Evolutionary conservation across 441 rosid genomes (phyloP).

Genomic region (Populus hybrid): DNA sequence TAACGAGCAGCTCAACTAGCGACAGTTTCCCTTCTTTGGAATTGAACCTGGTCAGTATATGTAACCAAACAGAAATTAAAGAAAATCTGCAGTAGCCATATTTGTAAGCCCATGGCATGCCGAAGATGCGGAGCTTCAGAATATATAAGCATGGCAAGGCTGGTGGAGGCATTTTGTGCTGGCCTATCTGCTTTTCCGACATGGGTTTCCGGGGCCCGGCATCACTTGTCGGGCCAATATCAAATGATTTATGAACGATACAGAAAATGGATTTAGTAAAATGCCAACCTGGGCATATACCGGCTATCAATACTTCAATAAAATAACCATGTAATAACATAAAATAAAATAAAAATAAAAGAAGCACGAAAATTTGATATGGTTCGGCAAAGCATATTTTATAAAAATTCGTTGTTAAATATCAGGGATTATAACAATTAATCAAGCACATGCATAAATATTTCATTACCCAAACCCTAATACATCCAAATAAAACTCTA

Average conservation of each 20-base stretch:
- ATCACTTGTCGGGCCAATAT: background rate
- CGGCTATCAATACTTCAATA: background rate
- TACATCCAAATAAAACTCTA: no score
- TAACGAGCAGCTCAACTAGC: background rate
- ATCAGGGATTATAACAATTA: no score
- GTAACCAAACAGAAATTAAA: background rate
- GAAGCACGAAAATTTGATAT: no score
- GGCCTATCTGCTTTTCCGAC: background rate
- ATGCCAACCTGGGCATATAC: background rate
- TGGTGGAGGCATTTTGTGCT: background rate
- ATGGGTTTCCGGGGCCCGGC: background rate
- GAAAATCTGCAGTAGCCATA: background rate
- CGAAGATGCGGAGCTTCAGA: background rate
- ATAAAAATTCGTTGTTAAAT: no score
- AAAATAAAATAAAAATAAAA: no score
- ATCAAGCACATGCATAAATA: no score
- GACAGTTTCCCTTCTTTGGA: background rate
- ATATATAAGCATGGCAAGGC: background rate
- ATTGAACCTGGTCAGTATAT: background rate
- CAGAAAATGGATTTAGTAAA: background rate
- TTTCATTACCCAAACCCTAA: no score
- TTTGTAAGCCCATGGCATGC: background rate
- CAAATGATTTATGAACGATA: background rate
- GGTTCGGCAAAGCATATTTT: no score
- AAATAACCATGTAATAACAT: background rate